phyloP scores from a whole-genome alignment of 2,329 filamentous ascomycete genomes.

The Phaeosphaeriaceae sp. region DNA sequence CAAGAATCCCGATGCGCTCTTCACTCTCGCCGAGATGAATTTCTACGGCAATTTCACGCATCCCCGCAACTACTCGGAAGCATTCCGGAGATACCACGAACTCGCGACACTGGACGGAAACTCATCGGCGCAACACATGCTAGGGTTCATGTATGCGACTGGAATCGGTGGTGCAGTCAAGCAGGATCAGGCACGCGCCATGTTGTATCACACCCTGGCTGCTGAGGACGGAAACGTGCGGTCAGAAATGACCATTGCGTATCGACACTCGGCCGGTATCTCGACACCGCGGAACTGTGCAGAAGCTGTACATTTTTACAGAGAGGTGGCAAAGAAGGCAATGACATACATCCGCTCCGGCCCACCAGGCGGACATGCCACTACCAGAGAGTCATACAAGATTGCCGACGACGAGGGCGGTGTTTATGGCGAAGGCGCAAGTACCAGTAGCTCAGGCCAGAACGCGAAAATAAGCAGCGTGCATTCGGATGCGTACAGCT shows the following conservation, averaged over 20 bases:
- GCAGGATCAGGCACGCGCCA: conserved; percentile 85
- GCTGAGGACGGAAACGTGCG: conserved; percentile 81
- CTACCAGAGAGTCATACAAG: conserved; percentile 79
- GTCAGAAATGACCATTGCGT: conserved; percentile 93
- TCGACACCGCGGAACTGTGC: conserved; percentile 87
- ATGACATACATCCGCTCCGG: conserved; percentile 87
- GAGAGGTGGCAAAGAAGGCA: conserved; percentile 90
- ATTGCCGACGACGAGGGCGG: conserved; percentile 91
- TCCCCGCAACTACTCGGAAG: conserved; percentile 78
- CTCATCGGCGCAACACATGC: conserved; percentile 91
- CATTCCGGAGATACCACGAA: conserved; percentile 81
- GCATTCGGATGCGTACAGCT: conserved; percentile 81
- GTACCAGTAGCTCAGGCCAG: conserved; percentile 82
- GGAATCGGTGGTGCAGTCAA: conserved; percentile 83
- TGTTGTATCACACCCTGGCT: conserved; percentile 94
- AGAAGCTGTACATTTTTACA: conserved; percentile 85
- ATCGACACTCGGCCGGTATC: conserved; percentile 84
- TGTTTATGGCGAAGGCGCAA: conserved; percentile 94
- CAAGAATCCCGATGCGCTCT: conserved; percentile 81
- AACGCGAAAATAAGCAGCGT: conserved; percentile 78
- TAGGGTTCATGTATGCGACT: conserved; percentile 94
- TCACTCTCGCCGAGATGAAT: conserved; percentile 89
- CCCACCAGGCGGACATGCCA: conserved; percentile 82
- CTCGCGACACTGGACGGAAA: conserved; percentile 82
- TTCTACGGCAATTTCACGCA: conserved; percentile 95